Conservation (phyloP, 1,284 basidiomycete species). For the Ganoderma multipileum region DNA sequence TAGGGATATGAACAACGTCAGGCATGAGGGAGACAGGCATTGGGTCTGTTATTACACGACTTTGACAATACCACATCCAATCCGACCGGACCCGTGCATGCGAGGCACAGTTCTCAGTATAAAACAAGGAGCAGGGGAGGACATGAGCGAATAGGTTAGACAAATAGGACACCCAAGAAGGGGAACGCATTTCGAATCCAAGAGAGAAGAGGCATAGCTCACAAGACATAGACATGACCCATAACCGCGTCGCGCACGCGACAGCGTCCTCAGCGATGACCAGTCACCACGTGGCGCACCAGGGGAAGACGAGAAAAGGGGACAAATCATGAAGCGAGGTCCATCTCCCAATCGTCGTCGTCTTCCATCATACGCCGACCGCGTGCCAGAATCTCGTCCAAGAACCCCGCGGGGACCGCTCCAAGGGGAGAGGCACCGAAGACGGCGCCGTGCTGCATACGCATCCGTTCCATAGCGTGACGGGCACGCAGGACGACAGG, state of each 20-base stretch:
- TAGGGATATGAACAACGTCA: conserved; percentile 10
- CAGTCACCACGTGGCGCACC: background rate
- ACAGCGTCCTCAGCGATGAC: conserved; percentile 6
- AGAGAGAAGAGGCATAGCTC: conserved; percentile 23
- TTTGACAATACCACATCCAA: conserved; percentile 30
- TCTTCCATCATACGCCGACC: conserved; percentile 9
- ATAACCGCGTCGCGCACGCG: background rate
- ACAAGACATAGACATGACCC: conserved; percentile 13
- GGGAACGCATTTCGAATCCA: conserved; percentile 20
- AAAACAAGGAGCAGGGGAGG: conserved; percentile 18
- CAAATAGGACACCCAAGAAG: conserved; percentile 13
- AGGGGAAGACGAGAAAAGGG: background rate
- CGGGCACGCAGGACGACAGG: conserved; percentile 76
- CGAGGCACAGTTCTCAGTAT: conserved; percentile 17
- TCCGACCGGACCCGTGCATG: conserved; percentile 16
- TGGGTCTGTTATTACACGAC: conserved; percentile 29
- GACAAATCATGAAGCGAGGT: conserved; percentile 43
- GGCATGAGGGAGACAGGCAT: conserved; percentile 16
- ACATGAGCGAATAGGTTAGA: conserved; percentile 25
- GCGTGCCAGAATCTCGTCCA: conserved; percentile 61
- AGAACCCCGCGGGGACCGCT: conserved; percentile 61
- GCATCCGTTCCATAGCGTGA: conserved; percentile 63
- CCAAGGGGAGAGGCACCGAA: conserved; percentile 75
- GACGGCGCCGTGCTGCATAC: conserved; percentile 49
- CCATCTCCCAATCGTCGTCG: conserved; percentile 36